Percentiles rank a stretch among this genome's conserved stretches.
Evolutionary conservation across 306 rosid species (phyloP).

Genomic region (Calophaca sinica): DNA sequence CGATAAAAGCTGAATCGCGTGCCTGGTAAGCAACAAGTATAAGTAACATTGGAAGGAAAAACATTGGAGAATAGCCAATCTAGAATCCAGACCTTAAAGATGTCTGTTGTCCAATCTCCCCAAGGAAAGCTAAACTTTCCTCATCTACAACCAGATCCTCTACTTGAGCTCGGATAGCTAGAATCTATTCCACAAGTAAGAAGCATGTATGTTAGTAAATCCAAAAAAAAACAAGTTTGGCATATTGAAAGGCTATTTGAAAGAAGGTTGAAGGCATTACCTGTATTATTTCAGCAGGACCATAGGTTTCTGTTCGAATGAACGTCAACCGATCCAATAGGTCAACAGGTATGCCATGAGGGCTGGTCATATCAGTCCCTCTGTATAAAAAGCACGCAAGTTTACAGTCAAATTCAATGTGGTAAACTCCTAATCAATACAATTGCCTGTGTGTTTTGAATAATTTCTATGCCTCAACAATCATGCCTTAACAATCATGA

Average conservation of each 20-base stretch:
- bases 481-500: too few relatives aligned
- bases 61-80: conserved; percentile 31
- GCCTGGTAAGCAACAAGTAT: conserved; percentile 58
- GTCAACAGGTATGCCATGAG: conserved; percentile 98
- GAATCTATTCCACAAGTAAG: conserved; percentile 60
- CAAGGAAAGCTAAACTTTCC: conserved; percentile 92
- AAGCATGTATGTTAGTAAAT: conserved; percentile 35
- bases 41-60: conserved; percentile 38
- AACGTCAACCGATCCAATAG: conserved; percentile 89
- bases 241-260: neutral
- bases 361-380: conserved; percentile 95
- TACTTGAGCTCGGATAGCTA: conserved; percentile 92
- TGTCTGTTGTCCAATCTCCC: conserved; percentile 81
- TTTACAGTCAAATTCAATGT: too few relatives aligned
- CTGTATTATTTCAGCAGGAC: conserved; percentile 97
- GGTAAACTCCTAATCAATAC: too few relatives aligned
- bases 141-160: conserved; percentile 88
- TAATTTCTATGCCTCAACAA: too few relatives aligned
- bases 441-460: too few relatives aligned
- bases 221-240: conserved; percentile 9
- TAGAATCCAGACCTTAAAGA: conserved; percentile 73
- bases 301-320: conserved; percentile 81
- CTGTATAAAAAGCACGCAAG: conserved; percentile 50
- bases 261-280: conserved; percentile 47
- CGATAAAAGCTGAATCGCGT: conserved; percentile 86